Evolutionary conservation across 768 basidiomycete species (phyloP).

Genomic region (Suillus alpinus): DNA sequence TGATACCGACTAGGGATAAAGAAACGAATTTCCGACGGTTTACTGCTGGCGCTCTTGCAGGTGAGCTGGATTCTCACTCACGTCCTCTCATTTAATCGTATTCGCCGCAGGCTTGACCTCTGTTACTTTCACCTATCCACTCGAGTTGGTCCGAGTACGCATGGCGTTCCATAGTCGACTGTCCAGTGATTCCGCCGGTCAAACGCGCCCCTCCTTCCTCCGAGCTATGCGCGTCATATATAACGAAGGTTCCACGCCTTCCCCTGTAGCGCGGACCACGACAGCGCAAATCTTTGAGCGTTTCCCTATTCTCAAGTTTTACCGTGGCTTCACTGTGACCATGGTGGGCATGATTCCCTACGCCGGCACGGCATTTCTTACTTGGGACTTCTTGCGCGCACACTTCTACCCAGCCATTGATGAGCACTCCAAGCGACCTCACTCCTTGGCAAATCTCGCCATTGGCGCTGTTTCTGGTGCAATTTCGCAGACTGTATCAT

Average conservation of each 20-base stretch:
- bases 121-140: slow-evolving; percentile 90
- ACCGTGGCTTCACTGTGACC: slow-evolving; percentile 95
- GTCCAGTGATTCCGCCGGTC: slow-evolving; percentile 21
- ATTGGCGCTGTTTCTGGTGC: slow-evolving; percentile 87
- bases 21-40: slow-evolving; percentile 84
- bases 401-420: slow-evolving; percentile 48
- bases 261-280: slow-evolving; percentile 17
- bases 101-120: slow-evolving; percentile 68
- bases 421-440: slow-evolving; percentile 36
- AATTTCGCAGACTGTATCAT: slow-evolving; percentile 84
- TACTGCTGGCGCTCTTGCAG: slow-evolving; percentile 83
- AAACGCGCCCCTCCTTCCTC: slow-evolving; percentile 48
- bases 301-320: slow-evolving; percentile 84
- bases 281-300: slow-evolving; percentile 45
- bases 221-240: slow-evolving; percentile 66
- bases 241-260: slow-evolving; percentile 46
- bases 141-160: slow-evolving; percentile 93
- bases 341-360: slow-evolving; percentile 92
- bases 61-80: slow-evolving; percentile 38
- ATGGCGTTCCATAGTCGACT: slow-evolving; percentile 65
- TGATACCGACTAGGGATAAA: slow-evolving; percentile 79
- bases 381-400: slow-evolving; percentile 78
- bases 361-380: slow-evolving; percentile 91
- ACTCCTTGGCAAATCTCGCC: slow-evolving; percentile 62
- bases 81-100: background rate